phyloP scores from a whole-genome alignment of 2,329 filamentous ascomycete species.

The Alternaria brassicae region DNA sequence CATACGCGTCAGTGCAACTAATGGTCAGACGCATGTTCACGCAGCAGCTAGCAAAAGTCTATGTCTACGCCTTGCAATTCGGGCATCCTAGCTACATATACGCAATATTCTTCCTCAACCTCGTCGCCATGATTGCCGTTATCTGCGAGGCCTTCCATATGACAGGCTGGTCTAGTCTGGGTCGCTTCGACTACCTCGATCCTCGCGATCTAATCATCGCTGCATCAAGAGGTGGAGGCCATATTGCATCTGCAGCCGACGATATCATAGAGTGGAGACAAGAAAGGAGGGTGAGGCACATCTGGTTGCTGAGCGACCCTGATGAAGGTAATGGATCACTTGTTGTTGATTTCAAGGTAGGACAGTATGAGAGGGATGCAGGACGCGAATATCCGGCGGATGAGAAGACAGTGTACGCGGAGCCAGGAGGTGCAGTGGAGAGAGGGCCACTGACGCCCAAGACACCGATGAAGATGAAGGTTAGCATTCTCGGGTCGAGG shows the following conservation, averaged over 20 bases:
- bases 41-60: conserved; percentile 22
- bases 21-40: conserved; percentile 38
- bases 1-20: conserved; percentile 46
- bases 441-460: not conserved
- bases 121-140: conserved; percentile 33
- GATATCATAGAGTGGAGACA: conserved; percentile 18
- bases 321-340: conserved; percentile 36
- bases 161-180: conserved; percentile 30
- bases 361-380: not conserved
- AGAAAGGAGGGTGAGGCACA: conserved; percentile 23
- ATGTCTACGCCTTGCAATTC: conserved; percentile 30
- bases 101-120: conserved; percentile 37
- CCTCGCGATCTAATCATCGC: conserved; percentile 39
- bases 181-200: conserved; percentile 42
- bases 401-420: conserved; percentile 2
- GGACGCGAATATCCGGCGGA: not conserved
- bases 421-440: conserved; percentile 1
- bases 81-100: conserved; percentile 41
- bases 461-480: conserved; percentile 9
- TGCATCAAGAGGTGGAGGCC: conserved; percentile 28
- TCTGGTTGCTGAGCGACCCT: conserved; percentile 34
- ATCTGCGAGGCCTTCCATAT: conserved; percentile 34
- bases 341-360: conserved; percentile 27
- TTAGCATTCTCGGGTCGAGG: conserved; percentile 12
- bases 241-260: conserved; percentile 31